A percentile compares a stretch with the other conserved stretches of the same genome.
Evolutionary conservation across 306 rosid genomes (phyloP).

Genomic region (Vicia sativa): DNA sequence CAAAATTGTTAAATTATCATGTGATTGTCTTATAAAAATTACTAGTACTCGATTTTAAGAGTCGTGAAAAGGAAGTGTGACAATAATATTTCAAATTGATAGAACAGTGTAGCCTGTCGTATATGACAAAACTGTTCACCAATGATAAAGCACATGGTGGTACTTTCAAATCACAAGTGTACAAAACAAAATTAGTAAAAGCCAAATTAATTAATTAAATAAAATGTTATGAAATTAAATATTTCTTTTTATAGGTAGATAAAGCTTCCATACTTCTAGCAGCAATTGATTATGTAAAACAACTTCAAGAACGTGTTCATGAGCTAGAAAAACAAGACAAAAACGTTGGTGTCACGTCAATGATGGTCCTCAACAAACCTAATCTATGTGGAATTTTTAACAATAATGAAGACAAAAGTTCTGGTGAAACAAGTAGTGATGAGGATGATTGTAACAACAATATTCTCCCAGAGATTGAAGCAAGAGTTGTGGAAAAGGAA

Average conservation of each 20-base stretch:
- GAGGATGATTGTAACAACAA: neutral
- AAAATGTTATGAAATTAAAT: neutral
- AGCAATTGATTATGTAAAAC: conserved; percentile 47
- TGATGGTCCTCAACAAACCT: conserved; percentile 20
- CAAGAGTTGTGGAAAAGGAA: conserved; percentile 42
- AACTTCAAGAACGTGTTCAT: conserved; percentile 34
- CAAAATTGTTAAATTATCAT: no score
- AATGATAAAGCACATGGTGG: neutral
- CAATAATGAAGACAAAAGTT: conserved; percentile 15
- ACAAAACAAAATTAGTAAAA: neutral
- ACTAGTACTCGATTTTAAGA: no score
- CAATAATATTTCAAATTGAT: no score
- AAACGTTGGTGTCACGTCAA: neutral
- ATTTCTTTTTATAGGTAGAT: conserved; percentile 34
- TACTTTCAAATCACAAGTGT: neutral
- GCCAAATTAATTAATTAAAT: no score
- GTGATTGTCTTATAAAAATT: no score
- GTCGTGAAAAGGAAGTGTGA: neutral
- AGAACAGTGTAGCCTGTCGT: no score
- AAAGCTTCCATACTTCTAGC: conserved; percentile 46
- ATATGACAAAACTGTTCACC: no score
- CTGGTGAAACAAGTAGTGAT: conserved; percentile 12
- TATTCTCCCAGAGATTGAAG: conserved; percentile 42
- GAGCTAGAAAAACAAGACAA: conserved; percentile 37
- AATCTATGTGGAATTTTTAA: neutral